These are phyloP conservation scores for Amaranthus hypochondriacus DNA, from an alignment of 148 eudicot species.

Conservation along the genomic window DNA sequence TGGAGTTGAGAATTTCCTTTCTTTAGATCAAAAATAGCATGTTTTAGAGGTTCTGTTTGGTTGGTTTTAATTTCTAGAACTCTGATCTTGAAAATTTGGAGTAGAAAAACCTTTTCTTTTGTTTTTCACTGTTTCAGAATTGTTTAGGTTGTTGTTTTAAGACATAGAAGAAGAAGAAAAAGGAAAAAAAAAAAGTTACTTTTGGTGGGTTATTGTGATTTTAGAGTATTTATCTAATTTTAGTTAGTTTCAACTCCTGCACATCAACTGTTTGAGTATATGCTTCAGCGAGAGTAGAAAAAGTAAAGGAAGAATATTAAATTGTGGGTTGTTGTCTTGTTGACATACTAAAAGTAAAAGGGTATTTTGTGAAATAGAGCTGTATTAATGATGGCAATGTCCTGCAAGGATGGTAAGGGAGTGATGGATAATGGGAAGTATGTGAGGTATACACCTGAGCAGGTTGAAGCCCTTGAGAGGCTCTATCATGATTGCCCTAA, in stretches of 20 bases:
- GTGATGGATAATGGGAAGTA: constrained; percentile 85
- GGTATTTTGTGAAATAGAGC: constrained; percentile 21
- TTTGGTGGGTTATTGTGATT: constrained; percentile 4
- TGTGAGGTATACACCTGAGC: constrained; percentile 96
- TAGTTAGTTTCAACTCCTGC: constrained; percentile 11
- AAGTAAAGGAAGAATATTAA: background rate
- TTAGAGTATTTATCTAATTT: background rate
- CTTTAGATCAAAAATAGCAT: background rate
- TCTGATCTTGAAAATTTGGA: constrained; percentile 23
- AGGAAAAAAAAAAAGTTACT: background rate
- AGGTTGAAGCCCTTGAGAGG: constrained; percentile 98
- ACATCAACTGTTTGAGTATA: constrained; percentile 19
- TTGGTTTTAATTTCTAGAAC: constrained; percentile 11
- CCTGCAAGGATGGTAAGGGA: constrained; percentile 85
- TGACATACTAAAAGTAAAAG: background rate
- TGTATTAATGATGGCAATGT: constrained; percentile 58
- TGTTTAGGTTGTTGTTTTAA: background rate
- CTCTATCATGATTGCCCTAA: constrained; percentile 93
- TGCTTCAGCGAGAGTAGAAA: constrained; percentile 3
- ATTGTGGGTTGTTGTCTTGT: background rate
- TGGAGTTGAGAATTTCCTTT: background rate
- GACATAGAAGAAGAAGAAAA: background rate
- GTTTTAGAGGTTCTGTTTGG: background rate
- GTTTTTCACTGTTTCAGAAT: constrained; percentile 23
- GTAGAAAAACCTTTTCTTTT: constrained; percentile 15